Evolutionary conservation across 306 rosid genomes (phyloP).

Genomic region (Rosa multiflora): DNA sequence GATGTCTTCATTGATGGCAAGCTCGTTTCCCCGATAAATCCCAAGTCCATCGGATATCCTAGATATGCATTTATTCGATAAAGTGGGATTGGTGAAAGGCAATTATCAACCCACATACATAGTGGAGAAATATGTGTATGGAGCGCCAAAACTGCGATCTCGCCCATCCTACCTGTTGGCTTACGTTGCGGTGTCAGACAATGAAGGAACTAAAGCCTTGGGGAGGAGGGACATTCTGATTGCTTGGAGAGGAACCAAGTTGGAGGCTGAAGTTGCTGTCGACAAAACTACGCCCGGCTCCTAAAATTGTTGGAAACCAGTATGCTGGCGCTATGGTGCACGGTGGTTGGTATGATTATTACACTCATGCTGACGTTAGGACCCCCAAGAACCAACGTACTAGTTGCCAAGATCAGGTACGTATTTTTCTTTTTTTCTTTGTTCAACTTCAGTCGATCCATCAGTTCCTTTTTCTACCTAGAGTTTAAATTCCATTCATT

Average conservation of each 20-base stretch:
- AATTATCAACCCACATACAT: conserved; percentile 29
- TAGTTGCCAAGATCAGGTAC: conserved; percentile 4
- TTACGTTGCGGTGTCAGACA: conserved; percentile 56
- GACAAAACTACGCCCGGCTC: conserved; percentile 12
- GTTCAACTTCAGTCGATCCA: too few species aligned
- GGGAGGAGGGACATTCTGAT: conserved; percentile 76
- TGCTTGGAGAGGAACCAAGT: conserved; percentile 65
- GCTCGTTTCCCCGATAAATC: too few species aligned
- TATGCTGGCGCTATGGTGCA: neutral
- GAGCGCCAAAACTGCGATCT: conserved; percentile 25
- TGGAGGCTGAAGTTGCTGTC: conserved; percentile 39
- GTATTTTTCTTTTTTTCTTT: neutral
- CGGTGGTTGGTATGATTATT: neutral
- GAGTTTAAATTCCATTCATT: too few species aligned
- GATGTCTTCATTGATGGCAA: conserved; percentile 40
- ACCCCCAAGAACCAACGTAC: neutral
- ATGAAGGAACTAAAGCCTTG: conserved; percentile 49
- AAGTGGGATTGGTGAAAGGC: conserved; percentile 39
- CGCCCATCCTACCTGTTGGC: conserved; percentile 60
- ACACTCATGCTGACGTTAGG: neutral
- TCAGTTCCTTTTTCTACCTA: too few species aligned
- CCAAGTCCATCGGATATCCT: conserved; percentile 25
- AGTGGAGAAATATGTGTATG: conserved; percentile 47
- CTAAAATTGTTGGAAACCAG: neutral
- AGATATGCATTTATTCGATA: conserved; percentile 39